Conservation (phyloP, 73 alveolate species). For the Tetrahymena elliotti region DNA sequence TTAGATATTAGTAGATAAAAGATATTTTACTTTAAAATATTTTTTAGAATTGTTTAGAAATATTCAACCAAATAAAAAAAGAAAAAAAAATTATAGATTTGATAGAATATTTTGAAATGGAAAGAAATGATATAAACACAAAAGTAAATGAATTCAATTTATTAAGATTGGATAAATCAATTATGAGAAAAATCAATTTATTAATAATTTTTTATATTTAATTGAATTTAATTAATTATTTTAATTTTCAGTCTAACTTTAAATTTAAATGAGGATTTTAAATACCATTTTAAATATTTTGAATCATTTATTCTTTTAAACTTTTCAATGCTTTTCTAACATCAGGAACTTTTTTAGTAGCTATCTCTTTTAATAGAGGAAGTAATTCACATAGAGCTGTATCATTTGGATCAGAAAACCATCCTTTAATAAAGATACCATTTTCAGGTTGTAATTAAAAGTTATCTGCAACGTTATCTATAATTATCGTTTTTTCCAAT, state of each 20-base stretch:
- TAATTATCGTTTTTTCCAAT: constrained; percentile 77
- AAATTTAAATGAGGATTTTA: constrained; percentile 41
- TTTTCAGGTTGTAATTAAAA: constrained; percentile 82
- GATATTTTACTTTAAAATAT: too few relatives aligned
- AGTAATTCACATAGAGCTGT: constrained; percentile 84
- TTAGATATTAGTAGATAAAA: too few relatives aligned
- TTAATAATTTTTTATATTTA: too few relatives aligned
- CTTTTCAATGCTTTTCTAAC: constrained; percentile 83
- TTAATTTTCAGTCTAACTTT: background rate
- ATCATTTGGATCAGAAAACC: constrained; percentile 88
- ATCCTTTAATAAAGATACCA: constrained; percentile 91
- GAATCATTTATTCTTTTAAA: constrained; percentile 44
- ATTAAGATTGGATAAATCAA: too few relatives aligned
- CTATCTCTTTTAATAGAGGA: constrained; percentile 78
- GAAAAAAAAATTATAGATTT: too few relatives aligned
- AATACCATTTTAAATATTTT: constrained; percentile 24
- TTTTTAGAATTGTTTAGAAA: too few relatives aligned
- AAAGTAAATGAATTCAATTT: too few relatives aligned
- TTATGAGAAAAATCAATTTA: too few relatives aligned
- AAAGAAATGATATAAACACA: too few relatives aligned
- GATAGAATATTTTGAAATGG: too few relatives aligned
- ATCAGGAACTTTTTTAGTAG: constrained; percentile 76
- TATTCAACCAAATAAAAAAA: too few relatives aligned
- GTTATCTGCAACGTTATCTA: constrained; percentile 95
- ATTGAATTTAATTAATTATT: too few relatives aligned